Evolutionary conservation across 2,329 filamentous ascomycete species (phyloP), one percentile per base, ranked within the genome.

Genomic region (Colletotrichum noveboracense): DNA sequence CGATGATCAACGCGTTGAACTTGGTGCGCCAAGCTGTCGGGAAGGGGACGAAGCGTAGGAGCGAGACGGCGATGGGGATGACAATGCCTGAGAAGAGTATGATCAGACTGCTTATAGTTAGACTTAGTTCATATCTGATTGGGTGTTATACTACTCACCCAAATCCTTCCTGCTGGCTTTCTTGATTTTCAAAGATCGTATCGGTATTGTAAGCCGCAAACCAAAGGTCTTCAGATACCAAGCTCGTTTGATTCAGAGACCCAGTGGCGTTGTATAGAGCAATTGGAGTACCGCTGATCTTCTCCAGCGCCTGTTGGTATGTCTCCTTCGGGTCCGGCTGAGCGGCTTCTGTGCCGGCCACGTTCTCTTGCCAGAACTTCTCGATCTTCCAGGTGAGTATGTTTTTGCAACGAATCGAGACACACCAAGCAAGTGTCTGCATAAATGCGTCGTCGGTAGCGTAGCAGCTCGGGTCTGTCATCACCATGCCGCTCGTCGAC

Each of bases 61-160:
- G 62, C 4, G 82, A 84, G n/a, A 81, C 66, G 24, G 72, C 70
- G 32, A 83, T 78, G 3, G 83, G 83, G 48, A 84, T 77, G 7
- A 74, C 71, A 4, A 78, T 70, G 13, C 77, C 74, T 4, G 77
- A 79, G 4, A 80, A 70, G 18, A 82, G 60, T 4, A 83, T 55
- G 21, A 80, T 74, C n/a, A 84, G 70, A 34, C 80, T 80, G 30
- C 21, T 7, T 34, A 26, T 13, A 8, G 34, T 64, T 13, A 64
- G 61, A 24, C 5, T 13, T 2, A 32, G 0, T 62, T 62, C 2
- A 32, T 16, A 0, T 10, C 6, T 4, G n/a, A 38, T 13, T 7
- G n/a, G 76, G 87, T 90, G 81, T 90, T 90, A 77, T 89, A 79
- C 7, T n/a, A 12, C 66, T 61, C 16, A 52, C 66, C 30, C 21